phyloP scores from a whole-genome alignment of 371 early-diverging fungal genomes.

The Rhizopus delemar region DNA sequence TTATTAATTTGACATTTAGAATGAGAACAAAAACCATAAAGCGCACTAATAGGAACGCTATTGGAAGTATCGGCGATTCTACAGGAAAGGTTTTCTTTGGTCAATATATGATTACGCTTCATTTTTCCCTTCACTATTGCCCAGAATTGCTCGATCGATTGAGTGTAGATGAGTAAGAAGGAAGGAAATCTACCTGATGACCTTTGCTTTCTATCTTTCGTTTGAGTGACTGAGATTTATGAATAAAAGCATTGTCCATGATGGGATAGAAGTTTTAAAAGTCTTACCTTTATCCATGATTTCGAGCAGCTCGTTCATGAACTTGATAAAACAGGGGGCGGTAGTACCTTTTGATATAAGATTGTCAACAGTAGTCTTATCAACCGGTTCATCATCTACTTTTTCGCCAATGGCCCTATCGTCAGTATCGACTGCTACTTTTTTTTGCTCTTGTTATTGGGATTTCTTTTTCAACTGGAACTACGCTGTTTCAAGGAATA shows the following conservation, averaged over 20 bases:
- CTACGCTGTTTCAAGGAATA: constrained; percentile 11
- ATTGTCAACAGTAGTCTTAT: not conserved
- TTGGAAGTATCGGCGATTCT: constrained; percentile 19
- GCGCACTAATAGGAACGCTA: constrained; percentile 15
- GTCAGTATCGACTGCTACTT: not conserved
- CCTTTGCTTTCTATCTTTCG: constrained; percentile 13
- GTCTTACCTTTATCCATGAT: constrained; percentile 14
- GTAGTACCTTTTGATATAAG: constrained; percentile 1
- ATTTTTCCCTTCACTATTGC: constrained; percentile 9
- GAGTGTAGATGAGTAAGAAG: constrained; percentile 11
- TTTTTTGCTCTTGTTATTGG: constrained; percentile 1
- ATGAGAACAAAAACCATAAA: constrained; percentile 17
- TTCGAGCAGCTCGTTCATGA: constrained; percentile 12
- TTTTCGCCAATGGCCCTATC: too few relatives aligned
- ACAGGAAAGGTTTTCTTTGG: constrained; percentile 18
- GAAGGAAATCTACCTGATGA: constrained; percentile 8
- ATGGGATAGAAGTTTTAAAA: constrained; percentile 9
- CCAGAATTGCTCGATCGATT: constrained; percentile 18
- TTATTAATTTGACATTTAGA: constrained; percentile 15
- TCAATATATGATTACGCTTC: constrained; percentile 11
- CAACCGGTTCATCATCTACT: not conserved
- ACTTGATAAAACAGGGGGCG: constrained; percentile 8
- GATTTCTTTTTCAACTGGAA: constrained; percentile 5
- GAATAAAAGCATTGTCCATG: constrained; percentile 12
- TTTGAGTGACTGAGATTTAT: constrained; percentile 11